Evolutionary conservation across 2,329 filamentous ascomycete genomes (phyloP), one percentile per base, ranked within the genome.

Genomic region (Pseudogymnoascus sp.): DNA sequence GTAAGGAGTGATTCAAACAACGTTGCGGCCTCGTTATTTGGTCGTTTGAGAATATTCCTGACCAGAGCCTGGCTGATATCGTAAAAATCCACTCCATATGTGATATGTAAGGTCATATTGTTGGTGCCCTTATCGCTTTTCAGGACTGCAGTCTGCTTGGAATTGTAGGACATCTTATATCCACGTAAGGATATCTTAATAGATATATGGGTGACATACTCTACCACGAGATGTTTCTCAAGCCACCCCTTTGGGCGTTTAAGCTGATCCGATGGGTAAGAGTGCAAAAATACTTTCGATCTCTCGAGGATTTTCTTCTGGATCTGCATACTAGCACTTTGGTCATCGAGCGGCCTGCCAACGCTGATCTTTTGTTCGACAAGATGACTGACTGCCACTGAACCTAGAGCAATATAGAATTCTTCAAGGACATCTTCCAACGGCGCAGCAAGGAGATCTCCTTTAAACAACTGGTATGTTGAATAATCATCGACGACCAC

Each of bases 1-100:
- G 89, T 93, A 37, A 99, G 78, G 65, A 99, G 88, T 60, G 91
- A 92, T 74, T 97, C 94, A 62, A 99, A 85, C 61, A 94, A 93
- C 62, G 97, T 82, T 61, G 90, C 91, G 1, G 93, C 92, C 71
- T 95, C 89, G 69, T 96, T 89, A 66, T 90, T 93, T 6, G 93
- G 92, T 21, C 91, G 84, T 60, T 85, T 84, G 58, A 99, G 79
- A 37, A 99, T 80, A 60, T 96, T 77, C 69, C 88, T 86, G 65
- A 93, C 91, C 55, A 99, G 80, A 27, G 90, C 90, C 68, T 92
- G 89, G 62, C 91, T 94, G 66, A 99, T 87, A 75, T 99, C 92
- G 72, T 96, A 97, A 71, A 95, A 84, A 71, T 97, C 92, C 31
- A 85, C 88, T 63, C 84, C 83, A 1, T 79, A 74, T 31, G 88